Conservation (phyloP, 1,139 yeast genomes). For the Blastobotrys malaysiensis region DNA sequence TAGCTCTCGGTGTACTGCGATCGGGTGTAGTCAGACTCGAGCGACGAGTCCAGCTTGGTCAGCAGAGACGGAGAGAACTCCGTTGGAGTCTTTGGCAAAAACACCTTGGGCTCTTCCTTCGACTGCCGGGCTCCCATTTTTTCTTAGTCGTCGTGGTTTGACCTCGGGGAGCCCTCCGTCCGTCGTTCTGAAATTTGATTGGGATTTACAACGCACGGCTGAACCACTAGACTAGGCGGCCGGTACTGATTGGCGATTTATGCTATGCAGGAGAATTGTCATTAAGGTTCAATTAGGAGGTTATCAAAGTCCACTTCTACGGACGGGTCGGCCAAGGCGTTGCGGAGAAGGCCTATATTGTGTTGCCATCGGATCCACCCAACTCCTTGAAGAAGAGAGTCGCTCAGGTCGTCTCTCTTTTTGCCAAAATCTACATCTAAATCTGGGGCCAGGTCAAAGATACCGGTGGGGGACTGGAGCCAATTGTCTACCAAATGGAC, state of each 20-base stretch:
- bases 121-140: slow-evolving; percentile 15
- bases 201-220: not conserved
- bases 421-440: slow-evolving; percentile 9
- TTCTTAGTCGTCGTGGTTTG: not conserved
- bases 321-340: not conserved
- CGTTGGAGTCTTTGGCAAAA: slow-evolving; percentile 60
- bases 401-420: slow-evolving; percentile 50
- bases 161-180: not conserved
- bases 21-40: slow-evolving; percentile 78
- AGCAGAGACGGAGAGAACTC: slow-evolving; percentile 67
- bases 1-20: slow-evolving; percentile 72
- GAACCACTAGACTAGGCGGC: not conserved
- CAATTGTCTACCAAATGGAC: slow-evolving; percentile 21
- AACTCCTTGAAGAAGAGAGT: slow-evolving; percentile 53
- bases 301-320: not conserved
- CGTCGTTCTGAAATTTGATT: slow-evolving; percentile 2
- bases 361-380: slow-evolving; percentile 48
- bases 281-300: not conserved
- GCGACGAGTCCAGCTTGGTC: slow-evolving; percentile 63
- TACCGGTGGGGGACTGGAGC: slow-evolving; percentile 12
- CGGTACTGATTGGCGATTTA: not conserved
- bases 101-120: slow-evolving; percentile 22
- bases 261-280: not conserved
- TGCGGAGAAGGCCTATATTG: slow-evolving; percentile 19
- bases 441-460: slow-evolving; percentile 1